Conservation (phyloP, 1,284 basidiomycete species). For the Heterobasidion parviporum region DNA sequence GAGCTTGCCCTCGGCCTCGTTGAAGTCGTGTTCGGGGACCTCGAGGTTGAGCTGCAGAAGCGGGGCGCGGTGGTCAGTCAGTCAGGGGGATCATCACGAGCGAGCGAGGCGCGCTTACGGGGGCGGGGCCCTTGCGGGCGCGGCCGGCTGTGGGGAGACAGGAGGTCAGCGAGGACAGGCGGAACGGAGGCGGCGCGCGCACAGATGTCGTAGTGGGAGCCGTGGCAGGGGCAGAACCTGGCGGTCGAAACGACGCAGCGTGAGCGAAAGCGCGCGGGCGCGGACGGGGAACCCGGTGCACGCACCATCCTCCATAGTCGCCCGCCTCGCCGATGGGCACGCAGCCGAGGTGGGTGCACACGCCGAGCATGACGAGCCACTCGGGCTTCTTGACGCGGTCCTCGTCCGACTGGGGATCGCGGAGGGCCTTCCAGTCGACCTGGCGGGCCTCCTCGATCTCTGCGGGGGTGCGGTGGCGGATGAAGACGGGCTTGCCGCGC, state of each 20-base stretch:
- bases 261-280: not conserved
- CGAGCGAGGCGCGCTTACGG: conserved; percentile 45
- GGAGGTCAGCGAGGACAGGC: not conserved
- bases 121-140: conserved; percentile 91
- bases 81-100: no score
- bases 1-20: conserved; percentile 83
- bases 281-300: conserved; percentile 14
- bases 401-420: conserved; percentile 92
- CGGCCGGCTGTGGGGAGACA: conserved; percentile 62
- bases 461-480: conserved; percentile 87
- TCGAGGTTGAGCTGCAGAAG: conserved; percentile 80
- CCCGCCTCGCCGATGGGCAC: conserved; percentile 98
- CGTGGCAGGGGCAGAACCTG: conserved; percentile 96
- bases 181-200: conserved; percentile 18
- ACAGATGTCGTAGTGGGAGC: conserved; percentile 97
- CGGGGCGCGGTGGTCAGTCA: conserved; percentile 8
- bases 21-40: conserved; percentile 82
- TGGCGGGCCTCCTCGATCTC: conserved; percentile 94
- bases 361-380: conserved; percentile 97
- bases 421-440: conserved; percentile 79
- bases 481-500: conserved; percentile 99
- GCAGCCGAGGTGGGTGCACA: conserved; percentile 98
- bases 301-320: conserved; percentile 93
- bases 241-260: conserved; percentile 8
- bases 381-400: conserved; percentile 90